A percentile compares a stretch with the other conserved stretches of the same genome.
Evolutionary conservation across 2,329 filamentous ascomycete species (phyloP).

Genomic region (Arachnomyces sp.): DNA sequence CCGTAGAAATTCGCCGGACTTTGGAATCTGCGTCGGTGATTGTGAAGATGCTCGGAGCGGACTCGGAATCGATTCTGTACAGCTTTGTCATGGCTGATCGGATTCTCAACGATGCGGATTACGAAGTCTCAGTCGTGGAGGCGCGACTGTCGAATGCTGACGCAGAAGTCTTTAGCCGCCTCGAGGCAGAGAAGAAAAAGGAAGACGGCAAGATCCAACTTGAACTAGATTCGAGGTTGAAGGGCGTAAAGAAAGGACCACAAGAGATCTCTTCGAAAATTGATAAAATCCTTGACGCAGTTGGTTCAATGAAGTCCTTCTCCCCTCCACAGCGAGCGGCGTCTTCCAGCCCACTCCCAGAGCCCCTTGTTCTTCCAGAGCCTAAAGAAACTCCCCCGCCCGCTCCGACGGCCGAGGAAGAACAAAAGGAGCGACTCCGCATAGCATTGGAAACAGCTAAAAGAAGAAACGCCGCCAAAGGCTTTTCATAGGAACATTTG

Average conservation of each 20-base stretch:
- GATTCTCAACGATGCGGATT: conserved; percentile 45
- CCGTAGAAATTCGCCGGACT: conserved; percentile 27
- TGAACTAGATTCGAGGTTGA: conserved; percentile 35
- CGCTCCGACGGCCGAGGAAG: conserved; percentile 16
- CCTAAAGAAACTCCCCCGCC: not conserved
- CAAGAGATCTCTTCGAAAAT: conserved; percentile 30
- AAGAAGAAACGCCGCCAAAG: conserved; percentile 41
- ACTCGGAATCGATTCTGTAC: conserved; percentile 40
- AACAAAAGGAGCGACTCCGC: conserved; percentile 42
- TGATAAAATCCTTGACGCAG: conserved; percentile 30
- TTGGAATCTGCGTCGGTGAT: conserved; percentile 33
- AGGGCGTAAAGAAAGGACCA: conserved; percentile 34
- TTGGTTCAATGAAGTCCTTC: conserved; percentile 12
- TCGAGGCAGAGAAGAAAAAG: conserved; percentile 41
- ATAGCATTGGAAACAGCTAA: conserved; percentile 48
- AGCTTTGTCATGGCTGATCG: conserved; percentile 44
- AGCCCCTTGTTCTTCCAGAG: not conserved
- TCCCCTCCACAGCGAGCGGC: not conserved
- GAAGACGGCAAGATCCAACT: conserved; percentile 41
- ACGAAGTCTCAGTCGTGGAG: conserved; percentile 47
- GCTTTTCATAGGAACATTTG: conserved; percentile 8
- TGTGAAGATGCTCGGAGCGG: conserved; percentile 32
- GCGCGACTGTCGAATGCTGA: conserved; percentile 41
- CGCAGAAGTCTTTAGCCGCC: conserved; percentile 32
- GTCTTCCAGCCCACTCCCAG: not conserved